A percentile compares a stretch with the other conserved stretches of the same genome.
These are phyloP conservation scores for Bretschneidera sinensis DNA, from an alignment of 345 rosid genomes.

Conservation along the genomic window DNA sequence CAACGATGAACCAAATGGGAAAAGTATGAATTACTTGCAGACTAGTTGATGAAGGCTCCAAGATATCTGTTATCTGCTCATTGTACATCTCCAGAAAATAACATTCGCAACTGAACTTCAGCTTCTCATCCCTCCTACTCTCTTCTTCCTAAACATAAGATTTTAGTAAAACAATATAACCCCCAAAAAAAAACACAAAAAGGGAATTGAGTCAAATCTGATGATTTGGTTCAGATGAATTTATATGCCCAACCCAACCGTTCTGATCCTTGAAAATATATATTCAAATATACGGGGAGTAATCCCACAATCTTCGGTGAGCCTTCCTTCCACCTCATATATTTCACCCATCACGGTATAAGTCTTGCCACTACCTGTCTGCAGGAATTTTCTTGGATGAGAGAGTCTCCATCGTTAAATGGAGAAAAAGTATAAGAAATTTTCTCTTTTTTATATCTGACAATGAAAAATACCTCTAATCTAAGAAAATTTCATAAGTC, in stretches of 20 bases:
- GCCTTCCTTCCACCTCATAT: constrained; percentile 43
- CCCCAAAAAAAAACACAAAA: constrained; percentile 1
- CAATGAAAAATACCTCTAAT: too few relatives aligned
- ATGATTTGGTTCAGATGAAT: neutral
- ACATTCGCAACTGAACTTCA: constrained; percentile 80
- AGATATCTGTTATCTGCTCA: constrained; percentile 86
- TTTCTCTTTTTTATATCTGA: too few relatives aligned
- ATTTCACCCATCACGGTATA: constrained; percentile 95
- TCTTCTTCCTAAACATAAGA: constrained; percentile 66
- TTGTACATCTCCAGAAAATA: constrained; percentile 93
- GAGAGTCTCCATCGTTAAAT: too few relatives aligned
- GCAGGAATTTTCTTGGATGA: too few relatives aligned
- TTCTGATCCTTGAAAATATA: constrained; percentile 69
- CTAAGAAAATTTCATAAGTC: too few relatives aligned
- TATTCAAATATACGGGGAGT: constrained; percentile 83
- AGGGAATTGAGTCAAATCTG: neutral
- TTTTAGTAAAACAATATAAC: constrained; percentile 2
- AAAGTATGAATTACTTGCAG: constrained; percentile 54
- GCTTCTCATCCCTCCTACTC: constrained; percentile 63
- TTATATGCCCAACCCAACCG: constrained; percentile 30
- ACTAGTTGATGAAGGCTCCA: constrained; percentile 85
- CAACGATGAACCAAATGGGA: constrained; percentile 13
- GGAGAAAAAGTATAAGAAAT: too few relatives aligned
- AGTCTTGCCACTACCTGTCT: constrained; percentile 99
- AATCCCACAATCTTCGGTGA: constrained; percentile 69